These are phyloP conservation scores for Neurospora crassa DNA, from an alignment of 2,329 filamentous ascomycete genomes.

Conservation along the genomic window DNA sequence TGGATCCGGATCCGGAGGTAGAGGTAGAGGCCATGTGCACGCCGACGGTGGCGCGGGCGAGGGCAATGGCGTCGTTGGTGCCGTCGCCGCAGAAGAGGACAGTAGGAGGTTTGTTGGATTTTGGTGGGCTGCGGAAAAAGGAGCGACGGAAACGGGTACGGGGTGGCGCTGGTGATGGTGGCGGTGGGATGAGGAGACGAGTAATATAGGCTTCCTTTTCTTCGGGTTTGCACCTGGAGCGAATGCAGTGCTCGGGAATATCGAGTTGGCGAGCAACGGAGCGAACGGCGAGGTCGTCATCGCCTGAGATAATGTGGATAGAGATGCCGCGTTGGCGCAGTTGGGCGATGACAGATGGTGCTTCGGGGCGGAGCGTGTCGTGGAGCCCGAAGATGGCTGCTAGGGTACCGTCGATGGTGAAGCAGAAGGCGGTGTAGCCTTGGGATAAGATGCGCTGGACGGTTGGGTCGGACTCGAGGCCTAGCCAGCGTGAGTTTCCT, in stretches of 20 bases:
- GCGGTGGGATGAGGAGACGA: conserved; percentile 20
- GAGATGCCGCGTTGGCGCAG: conserved; percentile 30
- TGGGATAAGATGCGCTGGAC: conserved; percentile 27
- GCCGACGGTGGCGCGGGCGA: conserved; percentile 62
- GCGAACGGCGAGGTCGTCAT: conserved; percentile 40
- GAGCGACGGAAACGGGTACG: not conserved
- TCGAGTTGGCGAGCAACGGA: conserved; percentile 28
- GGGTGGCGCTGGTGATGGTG: not conserved
- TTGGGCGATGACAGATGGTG: conserved; percentile 23
- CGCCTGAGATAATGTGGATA: conserved; percentile 42
- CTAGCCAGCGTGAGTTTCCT: conserved; percentile 42
- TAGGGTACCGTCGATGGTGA: conserved; percentile 28
- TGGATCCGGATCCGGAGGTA: not conserved
- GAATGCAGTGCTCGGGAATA: conserved; percentile 29
- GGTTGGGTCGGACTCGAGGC: conserved; percentile 19
- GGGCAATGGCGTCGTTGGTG: conserved; percentile 66
- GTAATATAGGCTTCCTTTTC: conserved; percentile 38
- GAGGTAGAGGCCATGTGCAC: conserved; percentile 43
- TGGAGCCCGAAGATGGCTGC: conserved; percentile 35
- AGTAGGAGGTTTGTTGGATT: conserved; percentile 18
- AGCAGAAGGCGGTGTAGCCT: conserved; percentile 37
- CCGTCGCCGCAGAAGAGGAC: conserved; percentile 70
- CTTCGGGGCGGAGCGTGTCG: conserved; percentile 36
- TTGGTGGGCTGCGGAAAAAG: not conserved
- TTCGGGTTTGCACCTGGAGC: conserved; percentile 32